phyloP scores from a whole-genome alignment of 805 yeast genomes.

The Hemisphaericaspora nanyangensis region DNA sequence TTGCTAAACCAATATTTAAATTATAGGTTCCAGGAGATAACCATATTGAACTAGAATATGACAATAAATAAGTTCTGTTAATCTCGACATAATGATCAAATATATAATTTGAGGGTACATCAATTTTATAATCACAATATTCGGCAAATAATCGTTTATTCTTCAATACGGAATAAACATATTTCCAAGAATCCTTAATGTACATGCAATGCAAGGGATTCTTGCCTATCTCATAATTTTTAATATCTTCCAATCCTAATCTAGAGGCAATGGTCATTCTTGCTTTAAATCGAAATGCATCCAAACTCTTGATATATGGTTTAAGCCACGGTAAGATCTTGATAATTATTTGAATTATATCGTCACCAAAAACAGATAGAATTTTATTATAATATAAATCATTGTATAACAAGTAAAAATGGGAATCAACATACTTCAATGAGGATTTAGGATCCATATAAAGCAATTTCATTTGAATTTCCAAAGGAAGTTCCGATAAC shows the following conservation, averaged over 20 bases:
- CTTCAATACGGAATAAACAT: conserved; percentile 47
- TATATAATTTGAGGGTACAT: conserved; percentile 44
- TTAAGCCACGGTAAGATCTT: conserved; percentile 38
- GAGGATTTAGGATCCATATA: conserved; percentile 28
- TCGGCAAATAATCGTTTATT: conserved; percentile 54
- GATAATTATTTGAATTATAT: conserved; percentile 23
- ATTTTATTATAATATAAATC: conserved; percentile 42
- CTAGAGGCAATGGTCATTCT: conserved; percentile 25
- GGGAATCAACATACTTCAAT: conserved; percentile 32
- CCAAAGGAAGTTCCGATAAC: conserved; percentile 35
- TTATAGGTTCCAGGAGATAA: conserved; percentile 49
- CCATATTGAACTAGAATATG: conserved; percentile 43
- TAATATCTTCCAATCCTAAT: conserved; percentile 26
- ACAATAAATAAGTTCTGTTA: conserved; percentile 46
- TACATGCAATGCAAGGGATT: conserved; percentile 25
- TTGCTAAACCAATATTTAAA: conserved; percentile 47
- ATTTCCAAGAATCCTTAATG: conserved; percentile 52
- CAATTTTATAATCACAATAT: conserved; percentile 38
- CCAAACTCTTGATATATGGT: conserved; percentile 37
- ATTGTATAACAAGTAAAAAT: conserved; percentile 49
- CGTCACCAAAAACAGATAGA: conserved; percentile 33
- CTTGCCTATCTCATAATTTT: conserved; percentile 7
- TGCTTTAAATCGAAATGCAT: conserved; percentile 25
- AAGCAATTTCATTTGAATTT: conserved; percentile 38
- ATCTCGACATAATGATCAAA: conserved; percentile 45